These are phyloP conservation scores for Suhomyces xylopsoci DNA, from an alignment of 805 yeast species.

Conservation along the genomic window DNA sequence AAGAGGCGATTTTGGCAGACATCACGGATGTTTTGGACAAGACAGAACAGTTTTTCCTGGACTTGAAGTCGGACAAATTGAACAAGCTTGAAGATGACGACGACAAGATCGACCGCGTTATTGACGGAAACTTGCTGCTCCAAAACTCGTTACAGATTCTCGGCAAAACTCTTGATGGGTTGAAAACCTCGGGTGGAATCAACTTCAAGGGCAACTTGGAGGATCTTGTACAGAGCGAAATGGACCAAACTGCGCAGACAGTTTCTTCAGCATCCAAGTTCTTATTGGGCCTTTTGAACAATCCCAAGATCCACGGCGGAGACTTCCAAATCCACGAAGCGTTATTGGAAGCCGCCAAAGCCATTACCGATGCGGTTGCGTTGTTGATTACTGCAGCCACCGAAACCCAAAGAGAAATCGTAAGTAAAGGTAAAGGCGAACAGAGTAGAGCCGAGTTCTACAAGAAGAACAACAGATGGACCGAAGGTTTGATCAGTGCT, in stretches of 20 bases:
- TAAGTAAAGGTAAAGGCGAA: slow-evolving; percentile 63
- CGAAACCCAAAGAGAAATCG: slow-evolving; percentile 79
- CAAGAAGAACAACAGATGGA: slow-evolving; percentile 87
- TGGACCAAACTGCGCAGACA: slow-evolving; percentile 68
- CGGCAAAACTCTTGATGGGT: slow-evolving; percentile 51
- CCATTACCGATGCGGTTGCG: slow-evolving; percentile 75
- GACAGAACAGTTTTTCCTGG: slow-evolving; percentile 59
- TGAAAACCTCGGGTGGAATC: slow-evolving; percentile 35
- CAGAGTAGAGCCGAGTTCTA: slow-evolving; percentile 71
- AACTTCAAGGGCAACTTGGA: slow-evolving; percentile 53
- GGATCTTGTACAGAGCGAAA: slow-evolving; percentile 68
- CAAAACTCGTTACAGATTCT: slow-evolving; percentile 68
- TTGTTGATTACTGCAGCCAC: slow-evolving; percentile 71
- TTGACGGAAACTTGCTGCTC: slow-evolving; percentile 69
- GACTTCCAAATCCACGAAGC: slow-evolving; percentile 74
- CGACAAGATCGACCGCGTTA: slow-evolving; percentile 72
- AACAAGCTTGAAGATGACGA: slow-evolving; percentile 51
- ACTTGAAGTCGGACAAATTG: slow-evolving; percentile 53
- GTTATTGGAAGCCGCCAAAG: slow-evolving; percentile 71
- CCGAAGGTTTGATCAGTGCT: slow-evolving; percentile 88
- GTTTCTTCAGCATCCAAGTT: slow-evolving; percentile 64
- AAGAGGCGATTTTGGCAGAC: slow-evolving; percentile 45
- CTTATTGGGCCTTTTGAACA: slow-evolving; percentile 50
- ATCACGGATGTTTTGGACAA: slow-evolving; percentile 56
- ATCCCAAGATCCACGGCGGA: slow-evolving; percentile 51